These are phyloP conservation scores for Moesziomyces sp. DNA, from an alignment of 1,284 basidiomycete species.

Conservation along the genomic window DNA sequence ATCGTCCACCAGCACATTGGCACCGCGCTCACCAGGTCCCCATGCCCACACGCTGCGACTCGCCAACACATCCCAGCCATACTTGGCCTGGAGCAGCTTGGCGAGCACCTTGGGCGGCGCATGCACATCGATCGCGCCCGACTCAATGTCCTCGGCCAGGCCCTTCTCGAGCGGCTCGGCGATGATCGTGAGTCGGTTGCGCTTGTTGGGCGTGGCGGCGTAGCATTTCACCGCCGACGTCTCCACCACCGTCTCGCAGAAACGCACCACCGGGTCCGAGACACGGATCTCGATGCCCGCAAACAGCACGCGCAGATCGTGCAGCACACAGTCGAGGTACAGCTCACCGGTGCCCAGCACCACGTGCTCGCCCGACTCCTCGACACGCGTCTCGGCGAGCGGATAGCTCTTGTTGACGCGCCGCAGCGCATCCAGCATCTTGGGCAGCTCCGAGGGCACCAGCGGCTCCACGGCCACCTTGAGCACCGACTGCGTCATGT, in stretches of 20 bases:
- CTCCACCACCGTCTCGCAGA: constrained; percentile 98
- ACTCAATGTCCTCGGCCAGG: constrained; percentile 65
- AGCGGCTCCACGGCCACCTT: constrained; percentile 99
- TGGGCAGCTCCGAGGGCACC: constrained; percentile 94
- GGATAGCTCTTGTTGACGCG: constrained; percentile 99
- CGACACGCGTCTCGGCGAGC: constrained; percentile 91
- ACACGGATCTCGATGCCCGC: constrained; percentile 99
- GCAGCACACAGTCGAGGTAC: constrained; percentile 95
- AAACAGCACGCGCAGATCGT: constrained; percentile 91
- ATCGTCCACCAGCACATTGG: constrained; percentile 94
- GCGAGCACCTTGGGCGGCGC: constrained; percentile 59
- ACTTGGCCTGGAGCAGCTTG: constrained; percentile 73
- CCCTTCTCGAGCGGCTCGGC: constrained; percentile 66
- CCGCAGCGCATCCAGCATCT: constrained; percentile 95
- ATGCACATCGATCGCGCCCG: constrained; percentile 52
- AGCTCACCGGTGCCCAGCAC: constrained; percentile 96
- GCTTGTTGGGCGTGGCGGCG: constrained; percentile 98
- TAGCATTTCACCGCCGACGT: constrained; percentile 98
- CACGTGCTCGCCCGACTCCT: constrained; percentile 98
- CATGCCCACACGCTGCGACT: constrained; percentile 99
- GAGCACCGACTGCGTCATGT: constrained; percentile 96
- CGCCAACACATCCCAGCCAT: constrained; percentile 97
- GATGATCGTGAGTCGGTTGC: constrained; percentile 69
- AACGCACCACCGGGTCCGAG: constrained; percentile 97
- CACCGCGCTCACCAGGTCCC: constrained; percentile 87